A percentile compares a stretch with the other conserved stretches of the same genome.
Conservation (phyloP, 345 rosid species). For the Crucihimalaya himalaica region DNA sequence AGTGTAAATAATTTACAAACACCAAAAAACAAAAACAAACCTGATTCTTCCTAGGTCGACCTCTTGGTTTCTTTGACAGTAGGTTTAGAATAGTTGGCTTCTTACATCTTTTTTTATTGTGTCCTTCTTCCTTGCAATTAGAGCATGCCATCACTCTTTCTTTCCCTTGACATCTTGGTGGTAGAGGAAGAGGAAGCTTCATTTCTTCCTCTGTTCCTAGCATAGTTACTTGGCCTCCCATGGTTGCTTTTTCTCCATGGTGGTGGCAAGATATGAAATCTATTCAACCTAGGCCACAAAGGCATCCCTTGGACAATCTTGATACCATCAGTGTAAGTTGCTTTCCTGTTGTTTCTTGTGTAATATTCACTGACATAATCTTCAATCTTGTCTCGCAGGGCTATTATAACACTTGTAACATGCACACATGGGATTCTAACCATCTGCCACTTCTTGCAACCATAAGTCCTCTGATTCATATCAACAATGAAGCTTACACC, state of each 20-base stretch:
- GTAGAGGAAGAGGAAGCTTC: background rate
- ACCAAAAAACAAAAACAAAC: no score
- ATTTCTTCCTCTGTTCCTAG: background rate
- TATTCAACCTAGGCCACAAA: background rate
- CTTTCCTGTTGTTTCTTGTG: background rate
- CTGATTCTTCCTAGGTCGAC: background rate
- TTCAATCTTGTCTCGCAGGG: background rate
- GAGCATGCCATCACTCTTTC: background rate
- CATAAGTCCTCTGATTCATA: no score
- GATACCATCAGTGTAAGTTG: background rate
- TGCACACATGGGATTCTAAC: background rate
- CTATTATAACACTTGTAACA: background rate
- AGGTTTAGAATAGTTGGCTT: background rate
- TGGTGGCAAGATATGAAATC: background rate
- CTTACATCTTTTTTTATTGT: background rate
- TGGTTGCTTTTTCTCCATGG: background rate
- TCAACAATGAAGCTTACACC: no score
- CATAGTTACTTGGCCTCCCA: background rate
- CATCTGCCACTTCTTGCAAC: slow-evolving; percentile 4
- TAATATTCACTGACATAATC: background rate
- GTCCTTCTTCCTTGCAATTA: background rate
- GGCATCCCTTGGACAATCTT: background rate
- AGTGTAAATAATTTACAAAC: no score
- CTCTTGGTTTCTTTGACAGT: background rate
- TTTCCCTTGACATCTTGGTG: background rate